Conservation (phyloP, 1,284 basidiomycete species). For the Sanguinoderma infundibulare region DNA sequence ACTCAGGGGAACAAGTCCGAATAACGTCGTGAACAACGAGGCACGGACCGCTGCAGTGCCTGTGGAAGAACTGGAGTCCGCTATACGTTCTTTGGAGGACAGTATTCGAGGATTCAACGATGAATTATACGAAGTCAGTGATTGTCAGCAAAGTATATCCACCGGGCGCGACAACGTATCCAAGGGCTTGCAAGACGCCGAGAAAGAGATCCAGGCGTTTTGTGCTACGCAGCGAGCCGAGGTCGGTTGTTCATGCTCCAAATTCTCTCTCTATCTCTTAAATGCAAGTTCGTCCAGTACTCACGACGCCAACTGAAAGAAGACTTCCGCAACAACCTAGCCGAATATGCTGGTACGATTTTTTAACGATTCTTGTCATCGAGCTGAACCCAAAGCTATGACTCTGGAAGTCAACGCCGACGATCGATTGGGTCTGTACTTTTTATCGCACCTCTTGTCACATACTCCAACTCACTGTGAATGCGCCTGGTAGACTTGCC, state of each 20-base stretch:
- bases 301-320: not conserved
- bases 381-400: not conserved
- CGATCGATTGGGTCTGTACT: not conserved
- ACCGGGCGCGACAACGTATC: not conserved
- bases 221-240: not conserved
- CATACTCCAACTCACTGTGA: not conserved
- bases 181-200: not conserved
- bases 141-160: not conserved
- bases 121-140: not conserved
- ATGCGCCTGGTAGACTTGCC: not conserved
- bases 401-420: not conserved
- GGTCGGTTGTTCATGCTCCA: not conserved
- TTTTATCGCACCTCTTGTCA: not conserved
- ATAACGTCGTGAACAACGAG: not conserved
- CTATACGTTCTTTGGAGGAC: not conserved
- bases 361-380: not conserved
- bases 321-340: not conserved
- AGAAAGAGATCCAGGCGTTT: not conserved
- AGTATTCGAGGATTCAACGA: not conserved
- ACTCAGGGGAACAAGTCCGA: not conserved
- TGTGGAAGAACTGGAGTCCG: not conserved
- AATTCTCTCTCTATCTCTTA: not conserved
- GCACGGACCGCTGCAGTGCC: not conserved
- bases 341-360: not conserved
- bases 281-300: not conserved